Evolutionary conservation across 2,329 filamentous ascomycete species (phyloP).

Genomic region (Emmonsiellopsis sp.): DNA sequence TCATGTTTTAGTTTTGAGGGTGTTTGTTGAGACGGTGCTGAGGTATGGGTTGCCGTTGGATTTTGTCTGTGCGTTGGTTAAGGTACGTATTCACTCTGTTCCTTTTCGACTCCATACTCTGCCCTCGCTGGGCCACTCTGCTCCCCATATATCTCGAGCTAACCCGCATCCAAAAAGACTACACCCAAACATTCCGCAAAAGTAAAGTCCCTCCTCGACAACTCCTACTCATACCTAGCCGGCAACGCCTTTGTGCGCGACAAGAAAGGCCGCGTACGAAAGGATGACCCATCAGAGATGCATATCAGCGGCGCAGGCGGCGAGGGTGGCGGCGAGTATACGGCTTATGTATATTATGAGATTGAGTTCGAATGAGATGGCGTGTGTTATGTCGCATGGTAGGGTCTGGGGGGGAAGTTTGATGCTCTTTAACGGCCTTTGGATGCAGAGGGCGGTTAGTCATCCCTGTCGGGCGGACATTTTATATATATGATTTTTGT

Average conservation of each 20-base stretch:
- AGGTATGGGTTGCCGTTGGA: constrained; percentile 87
- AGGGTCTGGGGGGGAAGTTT: neutral
- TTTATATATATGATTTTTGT: too few species aligned
- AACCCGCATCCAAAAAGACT: constrained; percentile 45
- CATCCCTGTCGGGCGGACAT: too few species aligned
- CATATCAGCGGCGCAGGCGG: constrained; percentile 49
- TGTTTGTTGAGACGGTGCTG: constrained; percentile 97
- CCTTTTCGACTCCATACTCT: neutral
- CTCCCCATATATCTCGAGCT: constrained; percentile 6
- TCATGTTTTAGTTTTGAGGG: constrained; percentile 78
- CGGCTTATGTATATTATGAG: constrained; percentile 94
- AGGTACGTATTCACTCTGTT: constrained; percentile 49
- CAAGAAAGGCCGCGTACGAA: constrained; percentile 83
- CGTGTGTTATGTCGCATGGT: neutral
- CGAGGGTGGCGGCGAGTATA: constrained; percentile 66
- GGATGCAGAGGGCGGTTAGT: too few species aligned
- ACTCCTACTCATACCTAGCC: constrained; percentile 79
- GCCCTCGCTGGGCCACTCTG: neutral
- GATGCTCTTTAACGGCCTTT: too few species aligned
- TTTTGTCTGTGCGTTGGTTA: constrained; percentile 74
- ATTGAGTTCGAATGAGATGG: constrained; percentile 58
- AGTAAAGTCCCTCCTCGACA: constrained; percentile 68
- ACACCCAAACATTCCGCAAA: constrained; percentile 74
- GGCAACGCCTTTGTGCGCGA: constrained; percentile 90
- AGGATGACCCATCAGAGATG: constrained; percentile 86